phyloP scores from a whole-genome alignment of 2,329 filamentous ascomycete species.

The Aspergillus cejpii region DNA sequence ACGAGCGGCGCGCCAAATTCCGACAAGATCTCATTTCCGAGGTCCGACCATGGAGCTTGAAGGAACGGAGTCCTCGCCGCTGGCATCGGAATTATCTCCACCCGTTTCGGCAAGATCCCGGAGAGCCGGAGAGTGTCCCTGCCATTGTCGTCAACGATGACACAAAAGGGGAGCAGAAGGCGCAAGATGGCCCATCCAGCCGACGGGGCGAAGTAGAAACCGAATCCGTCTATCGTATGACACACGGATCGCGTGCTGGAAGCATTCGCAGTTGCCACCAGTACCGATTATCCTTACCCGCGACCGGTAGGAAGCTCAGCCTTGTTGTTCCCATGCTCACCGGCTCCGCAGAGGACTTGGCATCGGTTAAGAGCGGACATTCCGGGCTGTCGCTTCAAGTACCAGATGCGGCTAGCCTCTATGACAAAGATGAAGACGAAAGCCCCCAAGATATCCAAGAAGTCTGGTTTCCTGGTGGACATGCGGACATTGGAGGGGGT shows the following conservation, averaged over 20 bases:
- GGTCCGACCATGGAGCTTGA: slow-evolving; percentile 27
- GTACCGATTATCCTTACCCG: slow-evolving; percentile 26
- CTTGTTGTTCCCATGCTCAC: slow-evolving; percentile 26
- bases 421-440: slow-evolving; percentile 30
- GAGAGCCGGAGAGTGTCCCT: slow-evolving; percentile 21
- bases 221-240: slow-evolving; percentile 28
- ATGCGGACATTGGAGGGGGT: slow-evolving; percentile 72
- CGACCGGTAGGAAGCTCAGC: slow-evolving; percentile 12
- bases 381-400: slow-evolving; percentile 28
- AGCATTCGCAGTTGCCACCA: slow-evolving; percentile 14
- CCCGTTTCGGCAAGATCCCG: slow-evolving; percentile 15
- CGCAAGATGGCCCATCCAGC: slow-evolving; percentile 5
- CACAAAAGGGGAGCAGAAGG: slow-evolving; percentile 3
- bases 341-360: slow-evolving; percentile 26
- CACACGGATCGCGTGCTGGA: slow-evolving; percentile 18
- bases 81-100: slow-evolving; percentile 22
- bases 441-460: slow-evolving; percentile 66
- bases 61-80: slow-evolving; percentile 15
- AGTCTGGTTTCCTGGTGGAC: slow-evolving; percentile 66
- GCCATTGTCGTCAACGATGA: slow-evolving; percentile 30
- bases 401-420: slow-evolving; percentile 13
- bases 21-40: slow-evolving; percentile 51
- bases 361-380: slow-evolving; percentile 26
- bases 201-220: slow-evolving; percentile 13
- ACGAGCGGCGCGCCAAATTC: slow-evolving; percentile 54